Percentiles rank a stretch among this genome's conserved stretches.
Evolutionary conservation across 2,329 filamentous ascomycete genomes (phyloP).

Genomic region (Pyrenophora graminea): DNA sequence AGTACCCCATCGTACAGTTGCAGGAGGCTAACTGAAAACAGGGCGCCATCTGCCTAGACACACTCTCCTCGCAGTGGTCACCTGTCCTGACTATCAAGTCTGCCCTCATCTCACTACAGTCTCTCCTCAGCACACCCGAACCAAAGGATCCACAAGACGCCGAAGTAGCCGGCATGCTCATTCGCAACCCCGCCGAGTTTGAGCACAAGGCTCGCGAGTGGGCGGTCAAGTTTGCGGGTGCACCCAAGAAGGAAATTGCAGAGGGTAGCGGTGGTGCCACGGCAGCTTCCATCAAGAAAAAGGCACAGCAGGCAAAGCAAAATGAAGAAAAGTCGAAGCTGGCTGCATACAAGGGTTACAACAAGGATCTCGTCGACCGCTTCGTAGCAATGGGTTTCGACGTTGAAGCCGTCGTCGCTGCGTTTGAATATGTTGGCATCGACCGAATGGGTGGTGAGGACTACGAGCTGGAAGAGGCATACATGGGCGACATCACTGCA

Average conservation of each 20-base stretch:
- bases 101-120: slow-evolving; percentile 88
- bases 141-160: slow-evolving; percentile 97
- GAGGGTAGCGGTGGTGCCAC: slow-evolving; percentile 59
- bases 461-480: slow-evolving; percentile 85
- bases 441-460: slow-evolving; percentile 76
- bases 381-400: slow-evolving; percentile 93
- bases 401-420: slow-evolving; percentile 80
- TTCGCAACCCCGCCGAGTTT: slow-evolving; percentile 78
- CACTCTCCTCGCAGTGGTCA: slow-evolving; percentile 86
- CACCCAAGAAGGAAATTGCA: slow-evolving; percentile 63
- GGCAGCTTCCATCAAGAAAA: slow-evolving; percentile 58
- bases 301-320: slow-evolving; percentile 59
- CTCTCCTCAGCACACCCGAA: slow-evolving; percentile 89
- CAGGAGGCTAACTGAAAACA: slow-evolving; percentile 49
- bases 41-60: slow-evolving; percentile 97
- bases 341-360: slow-evolving; percentile 79
- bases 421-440: slow-evolving; percentile 81
- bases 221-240: slow-evolving; percentile 82
- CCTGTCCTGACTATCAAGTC: slow-evolving; percentile 97
- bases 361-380: slow-evolving; percentile 77
- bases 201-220: slow-evolving; percentile 84
- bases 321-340: slow-evolving; percentile 63
- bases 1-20: background rate
- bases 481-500: slow-evolving; percentile 88
- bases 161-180: slow-evolving; percentile 88